A percentile compares a stretch with the other conserved stretches of the same genome.
phyloP scores from a whole-genome alignment of 192 early-diverging fungal species.

The Linderina pennispora region DNA sequence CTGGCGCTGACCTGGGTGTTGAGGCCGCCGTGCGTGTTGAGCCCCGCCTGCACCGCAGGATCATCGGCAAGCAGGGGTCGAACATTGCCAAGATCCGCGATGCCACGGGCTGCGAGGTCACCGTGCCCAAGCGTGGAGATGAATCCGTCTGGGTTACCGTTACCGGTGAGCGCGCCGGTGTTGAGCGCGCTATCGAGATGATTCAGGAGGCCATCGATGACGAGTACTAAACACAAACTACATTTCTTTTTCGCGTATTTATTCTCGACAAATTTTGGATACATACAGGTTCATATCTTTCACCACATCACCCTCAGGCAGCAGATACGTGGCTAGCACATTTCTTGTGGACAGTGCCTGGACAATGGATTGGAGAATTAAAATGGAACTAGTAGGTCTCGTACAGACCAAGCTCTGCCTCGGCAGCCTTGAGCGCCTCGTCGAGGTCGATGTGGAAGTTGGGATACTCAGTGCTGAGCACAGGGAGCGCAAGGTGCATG shows the following conservation, averaged over 20 bases:
- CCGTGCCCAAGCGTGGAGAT: conserved; percentile 49
- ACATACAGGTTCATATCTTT: too few relatives aligned
- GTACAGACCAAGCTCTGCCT: too few relatives aligned
- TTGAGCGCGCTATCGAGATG: conserved; percentile 27
- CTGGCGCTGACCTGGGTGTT: not conserved
- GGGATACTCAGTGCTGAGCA: not conserved
- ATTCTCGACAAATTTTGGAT: too few relatives aligned
- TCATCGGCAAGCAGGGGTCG: conserved; percentile 70
- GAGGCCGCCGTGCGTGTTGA: conserved; percentile 45
- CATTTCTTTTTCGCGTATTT: too few relatives aligned
- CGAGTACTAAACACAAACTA: not conserved
- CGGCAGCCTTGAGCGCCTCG: not conserved
- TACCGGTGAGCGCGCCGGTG: conserved; percentile 14
- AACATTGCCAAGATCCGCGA: conserved; percentile 67
- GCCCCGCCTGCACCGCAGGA: conserved; percentile 52
- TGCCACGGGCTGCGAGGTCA: conserved; percentile 57
- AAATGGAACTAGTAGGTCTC: too few relatives aligned
- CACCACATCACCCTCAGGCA: too few relatives aligned
- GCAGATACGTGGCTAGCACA: too few relatives aligned
- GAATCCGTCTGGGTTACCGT: conserved; percentile 19
- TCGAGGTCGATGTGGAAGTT: conserved; percentile 1
- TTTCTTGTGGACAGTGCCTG: too few relatives aligned
- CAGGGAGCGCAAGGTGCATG: too few relatives aligned
- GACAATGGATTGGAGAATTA: too few relatives aligned
- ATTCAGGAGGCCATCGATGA: conserved; percentile 34